Base-by-base conservation (phyloP, 1,284 basidiomycete genomes). In the Chondrostereum purpureum region DNA sequence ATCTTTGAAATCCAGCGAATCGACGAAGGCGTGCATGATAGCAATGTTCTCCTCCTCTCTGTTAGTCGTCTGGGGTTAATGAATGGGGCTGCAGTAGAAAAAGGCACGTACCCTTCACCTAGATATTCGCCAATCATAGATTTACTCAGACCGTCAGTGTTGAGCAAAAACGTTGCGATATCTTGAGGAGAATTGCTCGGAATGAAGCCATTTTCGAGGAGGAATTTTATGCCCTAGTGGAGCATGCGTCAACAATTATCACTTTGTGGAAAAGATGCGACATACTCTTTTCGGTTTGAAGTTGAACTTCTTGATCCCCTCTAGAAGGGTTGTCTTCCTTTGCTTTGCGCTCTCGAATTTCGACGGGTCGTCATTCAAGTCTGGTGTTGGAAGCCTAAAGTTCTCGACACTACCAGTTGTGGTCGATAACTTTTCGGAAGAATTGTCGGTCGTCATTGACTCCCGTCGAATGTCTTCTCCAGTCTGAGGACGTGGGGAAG, bases 251-350 rank as follows among this genome's bases (percentile, higher is more conserved):
- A n/a, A n/a, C n/a, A n/a, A n/a, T n/a, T n/a, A n/a, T n/a, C n/a
- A n/a, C n/a, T n/a, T n/a, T n/a, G n/a, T n/a, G n/a, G n/a, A n/a
- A 43, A 3, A 44, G 20, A 8, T 31, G 27, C 27, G 21, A 19
- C 14, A 27, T 55, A 88, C 90, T 55, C 84, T 77, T 66, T 96
- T 97, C 10, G 96, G 94, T 67, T 98, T 99, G 70, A 88, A 94
- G 67, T 99, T 99, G 70, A 99, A 99, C 64, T 92, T 92, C 65
- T 88, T 92, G 63, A 99, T 90, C 21, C 95, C 97, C 60, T 99
- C 96, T 38, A 96, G 68, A 21, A 99, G 66, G 1, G 88, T 92
- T 24, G 91, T 99, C 72, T 99, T 99, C 69, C 92, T 89, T 66
- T 93, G 88, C 65, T 97, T 99, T 21, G 93, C 96, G 53, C 78